Evolutionary conservation across 2,329 filamentous ascomycete genomes (phyloP), one percentile per base, ranked within the genome.

Genomic region (Thelonectria blattea): DNA sequence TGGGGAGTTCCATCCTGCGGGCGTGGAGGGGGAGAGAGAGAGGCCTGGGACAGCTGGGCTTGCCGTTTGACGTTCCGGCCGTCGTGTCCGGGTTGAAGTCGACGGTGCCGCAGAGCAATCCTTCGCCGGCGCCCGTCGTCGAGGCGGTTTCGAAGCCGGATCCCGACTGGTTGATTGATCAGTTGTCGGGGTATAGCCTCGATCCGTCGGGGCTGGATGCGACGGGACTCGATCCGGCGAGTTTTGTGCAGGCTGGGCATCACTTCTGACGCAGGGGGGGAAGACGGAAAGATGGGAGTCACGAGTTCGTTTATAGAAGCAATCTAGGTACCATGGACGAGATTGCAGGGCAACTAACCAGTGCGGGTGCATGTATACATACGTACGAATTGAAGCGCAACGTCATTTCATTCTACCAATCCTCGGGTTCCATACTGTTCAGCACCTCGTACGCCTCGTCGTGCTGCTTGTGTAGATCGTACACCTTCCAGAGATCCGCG

Each of bases 11-110:
- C 1, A 46, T 62, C 8, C 37, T 62, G 18, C 47, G 32, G 32
- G 60, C 60, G 3, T 62, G 60, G 60, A 37, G 52, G 5, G 51
- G n/a, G 11, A 55, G 60, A 3, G 60, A 62, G 52, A 42, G 41
- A 1, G 39, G 51, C 1, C n/a, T 62, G 3, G 43, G 49, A 6
- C 49, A 54, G 12, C 30, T 58, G 1, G 50, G 54, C 3, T 14
- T 46, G 6, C 45, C 59, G 0, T 58, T 54, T 9, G 54, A 61
- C 12, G 15, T 58, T 8, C 50, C 59, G 2, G 9, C 30, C 3
- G 34, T 22, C 14, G 27, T 61, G 10, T 37, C 39, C 15, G 50
- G 46, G 8, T 45, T 61, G 1, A 39, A 51, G 17, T 37, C 12
- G 1, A 17, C 22, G 2, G 39, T 58, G 3, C 54, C 54, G 12